Conservation (phyloP, 2,329 filamentous ascomycete species). For the Metarhizium brunneum region DNA sequence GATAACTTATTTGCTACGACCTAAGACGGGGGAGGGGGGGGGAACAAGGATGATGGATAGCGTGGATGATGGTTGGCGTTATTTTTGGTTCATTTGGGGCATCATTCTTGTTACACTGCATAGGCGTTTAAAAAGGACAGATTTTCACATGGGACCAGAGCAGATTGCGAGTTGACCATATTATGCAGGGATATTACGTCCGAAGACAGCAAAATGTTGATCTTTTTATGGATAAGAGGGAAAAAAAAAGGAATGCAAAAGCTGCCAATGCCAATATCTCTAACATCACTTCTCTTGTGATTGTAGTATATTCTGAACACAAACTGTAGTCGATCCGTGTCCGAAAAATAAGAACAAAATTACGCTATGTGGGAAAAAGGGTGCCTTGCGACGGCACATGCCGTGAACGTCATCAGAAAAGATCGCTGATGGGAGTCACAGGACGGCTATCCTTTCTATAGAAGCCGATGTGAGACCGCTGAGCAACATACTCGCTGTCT, state of each 20-base stretch:
- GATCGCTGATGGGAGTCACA: conserved; percentile 33
- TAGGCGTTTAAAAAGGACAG: not conserved
- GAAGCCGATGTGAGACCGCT: conserved; percentile 80
- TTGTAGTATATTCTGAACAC: not conserved
- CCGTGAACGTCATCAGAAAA: conserved; percentile 2
- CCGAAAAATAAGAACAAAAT: not conserved
- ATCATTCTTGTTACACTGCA: not conserved
- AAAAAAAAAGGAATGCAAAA: not conserved
- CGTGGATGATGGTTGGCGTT: not conserved
- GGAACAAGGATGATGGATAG: not conserved
- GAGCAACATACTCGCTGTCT: conserved; percentile 87
- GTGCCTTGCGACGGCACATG: not conserved
- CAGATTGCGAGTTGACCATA: not conserved
- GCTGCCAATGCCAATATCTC: not conserved
- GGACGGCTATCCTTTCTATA: conserved; percentile 47
- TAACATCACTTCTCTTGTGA: not conserved
- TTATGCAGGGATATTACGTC: not conserved
- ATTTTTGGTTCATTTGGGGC: not conserved
- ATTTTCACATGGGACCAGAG: not conserved
- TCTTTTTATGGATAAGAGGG: not conserved
- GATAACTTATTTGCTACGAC: conserved; percentile 45
- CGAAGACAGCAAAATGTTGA: not conserved
- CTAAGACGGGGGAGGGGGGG: not conserved
- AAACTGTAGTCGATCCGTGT: not conserved
- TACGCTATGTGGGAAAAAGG: not conserved